phyloP scores from a whole-genome alignment of 306 rosid genomes.

The Rosa multiflora region DNA sequence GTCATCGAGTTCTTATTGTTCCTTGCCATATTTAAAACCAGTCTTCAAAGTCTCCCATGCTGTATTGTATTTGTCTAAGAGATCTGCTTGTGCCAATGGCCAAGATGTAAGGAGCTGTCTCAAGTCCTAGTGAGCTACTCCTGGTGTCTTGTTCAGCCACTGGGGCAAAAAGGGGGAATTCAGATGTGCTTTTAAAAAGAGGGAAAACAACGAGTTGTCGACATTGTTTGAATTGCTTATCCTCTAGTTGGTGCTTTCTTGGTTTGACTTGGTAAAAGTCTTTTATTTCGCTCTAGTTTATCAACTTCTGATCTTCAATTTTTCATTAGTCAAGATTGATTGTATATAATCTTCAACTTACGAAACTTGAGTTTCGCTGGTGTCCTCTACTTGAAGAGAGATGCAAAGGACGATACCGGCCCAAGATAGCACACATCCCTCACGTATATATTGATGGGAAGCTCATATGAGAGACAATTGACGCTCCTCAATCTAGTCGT shows the following conservation, averaged over 20 bases:
- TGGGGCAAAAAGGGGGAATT: neutral
- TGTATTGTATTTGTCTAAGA: neutral
- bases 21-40: neutral
- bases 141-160: neutral
- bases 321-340: neutral
- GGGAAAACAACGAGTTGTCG: neutral
- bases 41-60: no score
- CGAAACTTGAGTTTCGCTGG: no score
- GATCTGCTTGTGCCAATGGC: neutral
- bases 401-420: neutral
- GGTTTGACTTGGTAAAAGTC: neutral
- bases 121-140: neutral
- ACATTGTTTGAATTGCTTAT: neutral
- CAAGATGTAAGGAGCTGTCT: neutral
- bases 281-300: constrained; percentile 3
- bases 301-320: constrained; percentile 4
- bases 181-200: neutral
- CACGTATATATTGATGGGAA: no score
- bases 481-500: no score
- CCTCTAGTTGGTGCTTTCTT: neutral
- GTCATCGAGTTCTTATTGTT: neutral
- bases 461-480: no score
- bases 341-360: no score
- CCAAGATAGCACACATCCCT: neutral
- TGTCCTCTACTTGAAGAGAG: neutral